These are phyloP conservation scores for Strobilomyces confusus DNA, from an alignment of 768 basidiomycete species.

Conservation along the genomic window DNA sequence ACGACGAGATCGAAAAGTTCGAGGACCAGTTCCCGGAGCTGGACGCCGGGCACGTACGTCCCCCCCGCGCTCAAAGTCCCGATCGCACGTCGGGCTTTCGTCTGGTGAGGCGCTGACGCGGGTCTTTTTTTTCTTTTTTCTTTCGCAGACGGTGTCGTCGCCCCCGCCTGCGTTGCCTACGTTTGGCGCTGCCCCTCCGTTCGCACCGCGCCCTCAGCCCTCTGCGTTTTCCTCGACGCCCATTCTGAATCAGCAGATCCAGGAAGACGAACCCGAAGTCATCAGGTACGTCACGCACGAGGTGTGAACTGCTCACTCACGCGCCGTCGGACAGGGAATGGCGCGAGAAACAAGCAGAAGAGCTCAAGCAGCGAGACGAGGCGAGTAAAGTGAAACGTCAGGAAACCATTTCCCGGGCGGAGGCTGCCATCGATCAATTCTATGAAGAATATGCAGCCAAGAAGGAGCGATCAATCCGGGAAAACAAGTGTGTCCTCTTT, in stretches of 20 bases:
- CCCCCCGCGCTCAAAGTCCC: too few species aligned
- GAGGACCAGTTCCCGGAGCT: constrained; percentile 84
- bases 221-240: constrained; percentile 70
- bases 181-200: constrained; percentile 50
- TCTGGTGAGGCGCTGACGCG: not conserved
- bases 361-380: constrained; percentile 82
- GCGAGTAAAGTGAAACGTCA: constrained; percentile 71
- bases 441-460: constrained; percentile 84
- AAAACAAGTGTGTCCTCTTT: constrained; percentile 74
- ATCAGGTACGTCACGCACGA: constrained; percentile 58
- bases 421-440: constrained; percentile 84
- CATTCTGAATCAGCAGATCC: constrained; percentile 60
- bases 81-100: constrained; percentile 13
- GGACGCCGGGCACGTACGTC: constrained; percentile 44
- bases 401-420: constrained; percentile 80
- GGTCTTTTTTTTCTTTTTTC: not conserved
- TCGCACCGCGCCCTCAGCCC: constrained; percentile 74
- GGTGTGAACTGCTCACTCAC: not conserved
- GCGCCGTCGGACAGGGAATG: constrained; percentile 56
- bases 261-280: constrained; percentile 82
- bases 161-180: constrained; percentile 31
- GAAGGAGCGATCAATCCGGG: constrained; percentile 86
- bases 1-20: constrained; percentile 83
- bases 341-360: constrained; percentile 81
- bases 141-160: constrained; percentile 33